These are phyloP conservation scores for Emmonsiellopsis sp. DNA, from an alignment of 2,329 filamentous ascomycete genomes.

Conservation along the genomic window DNA sequence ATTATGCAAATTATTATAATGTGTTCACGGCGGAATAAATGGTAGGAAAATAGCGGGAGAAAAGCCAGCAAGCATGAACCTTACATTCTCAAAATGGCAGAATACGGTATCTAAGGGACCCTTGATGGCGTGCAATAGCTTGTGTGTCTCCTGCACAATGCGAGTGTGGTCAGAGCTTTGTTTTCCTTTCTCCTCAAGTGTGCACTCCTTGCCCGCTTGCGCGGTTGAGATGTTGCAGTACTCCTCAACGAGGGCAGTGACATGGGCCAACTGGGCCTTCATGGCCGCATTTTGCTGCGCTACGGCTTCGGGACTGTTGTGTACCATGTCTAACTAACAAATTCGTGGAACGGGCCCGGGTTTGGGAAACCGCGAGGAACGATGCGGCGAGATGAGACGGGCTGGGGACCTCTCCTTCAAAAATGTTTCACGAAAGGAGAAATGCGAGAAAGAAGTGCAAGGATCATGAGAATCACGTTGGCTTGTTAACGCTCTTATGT, in stretches of 20 bases:
- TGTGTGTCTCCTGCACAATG: conserved; percentile 8
- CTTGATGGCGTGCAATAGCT: conserved; percentile 11
- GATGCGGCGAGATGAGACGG: too few relatives aligned
- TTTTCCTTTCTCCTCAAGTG: neutral
- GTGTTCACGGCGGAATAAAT: neutral
- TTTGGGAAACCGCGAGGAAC: too few relatives aligned
- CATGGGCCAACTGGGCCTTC: conserved; percentile 7
- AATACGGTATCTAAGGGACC: conserved; percentile 14
- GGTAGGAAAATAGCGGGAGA: neutral
- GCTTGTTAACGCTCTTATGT: too few relatives aligned
- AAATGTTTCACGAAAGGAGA: too few relatives aligned
- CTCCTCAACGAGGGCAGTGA: conserved; percentile 8
- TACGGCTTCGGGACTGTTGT: conserved; percentile 5
- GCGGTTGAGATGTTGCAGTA: conserved; percentile 9
- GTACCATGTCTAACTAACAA: neutral
- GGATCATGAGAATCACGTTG: too few relatives aligned
- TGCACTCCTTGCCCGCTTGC: conserved; percentile 3
- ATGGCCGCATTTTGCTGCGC: conserved; percentile 11
- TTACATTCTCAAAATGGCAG: conserved; percentile 13
- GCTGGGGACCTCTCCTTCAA: too few relatives aligned
- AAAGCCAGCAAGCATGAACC: neutral
- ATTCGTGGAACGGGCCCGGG: neutral
- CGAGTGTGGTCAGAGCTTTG: neutral
- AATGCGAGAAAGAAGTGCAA: too few relatives aligned
- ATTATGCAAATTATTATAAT: neutral